A percentile compares a stretch with the other conserved stretches of the same genome.
Evolutionary conservation across 2,329 filamentous ascomycete genomes (phyloP).

Genomic region (Mycogone perniciosa): DNA sequence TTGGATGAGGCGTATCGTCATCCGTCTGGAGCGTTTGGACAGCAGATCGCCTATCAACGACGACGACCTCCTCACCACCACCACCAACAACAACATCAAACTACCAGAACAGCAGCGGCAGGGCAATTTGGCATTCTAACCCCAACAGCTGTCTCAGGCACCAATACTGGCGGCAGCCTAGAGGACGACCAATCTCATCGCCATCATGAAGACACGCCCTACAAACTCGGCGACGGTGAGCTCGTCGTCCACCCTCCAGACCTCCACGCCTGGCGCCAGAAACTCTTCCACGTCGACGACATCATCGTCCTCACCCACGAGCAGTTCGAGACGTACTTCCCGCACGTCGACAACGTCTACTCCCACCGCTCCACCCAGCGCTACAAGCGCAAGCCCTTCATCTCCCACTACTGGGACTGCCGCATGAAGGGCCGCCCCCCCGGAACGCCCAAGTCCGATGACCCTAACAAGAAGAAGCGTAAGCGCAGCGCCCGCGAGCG

Average conservation of each 20-base stretch:
- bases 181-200: background rate
- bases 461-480: slow-evolving; percentile 76
- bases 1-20: slow-evolving; percentile 18
- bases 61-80: background rate
- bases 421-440: slow-evolving; percentile 72
- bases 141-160: background rate
- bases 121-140: slow-evolving; percentile 44
- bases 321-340: slow-evolving; percentile 76
- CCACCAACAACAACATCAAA: background rate
- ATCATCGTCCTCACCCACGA: slow-evolving; percentile 67
- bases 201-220: background rate
- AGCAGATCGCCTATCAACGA: background rate
- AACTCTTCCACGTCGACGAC: slow-evolving; percentile 69
- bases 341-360: slow-evolving; percentile 78
- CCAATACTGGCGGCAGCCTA: background rate
- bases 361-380: slow-evolving; percentile 75
- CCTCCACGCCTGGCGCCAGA: slow-evolving; percentile 62
- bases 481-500: slow-evolving; percentile 69
- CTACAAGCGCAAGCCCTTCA: slow-evolving; percentile 76
- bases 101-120: background rate
- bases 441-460: slow-evolving; percentile 71
- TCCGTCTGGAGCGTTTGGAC: background rate
- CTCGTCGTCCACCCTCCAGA: slow-evolving; percentile 26
- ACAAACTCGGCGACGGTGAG: slow-evolving; percentile 5
- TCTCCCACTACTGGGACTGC: slow-evolving; percentile 82